Evolutionary conservation across 2,329 filamentous ascomycete species (phyloP), one percentile per base, ranked within the genome.

Genomic region (Colletotrichum musicola): DNA sequence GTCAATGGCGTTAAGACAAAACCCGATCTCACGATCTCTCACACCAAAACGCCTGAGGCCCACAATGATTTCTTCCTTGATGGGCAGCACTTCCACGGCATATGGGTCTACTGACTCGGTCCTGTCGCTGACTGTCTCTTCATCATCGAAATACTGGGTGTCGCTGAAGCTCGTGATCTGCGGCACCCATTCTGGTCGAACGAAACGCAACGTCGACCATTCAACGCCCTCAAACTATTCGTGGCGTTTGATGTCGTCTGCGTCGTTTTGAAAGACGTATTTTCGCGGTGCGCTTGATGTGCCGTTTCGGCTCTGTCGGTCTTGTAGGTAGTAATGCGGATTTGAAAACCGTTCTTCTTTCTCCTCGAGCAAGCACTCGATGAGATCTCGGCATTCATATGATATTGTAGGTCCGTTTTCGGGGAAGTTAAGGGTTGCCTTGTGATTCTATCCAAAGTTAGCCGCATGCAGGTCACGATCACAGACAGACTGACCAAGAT

Each of bases 101-200:
- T 38, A 27, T 27, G 38, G 40, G 20, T 62, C 60, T 46, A 78
- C 62, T 6, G 85, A 87, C 30, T 85, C 83, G 2, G 86, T 84
- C 83, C 85, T 84, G 73, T 92, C 90, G 40, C 87, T 89, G 59
- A 95, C 89, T 30, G 91, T 85, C 47, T 93, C 89, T 71, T 94
- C 93, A 57, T 94, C 91, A 67, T 97, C 93, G 75, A 98, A 98
- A 77, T 97, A 98, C 74, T 92, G 93, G 1, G 94, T 96, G 76
- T 95, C 92, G 59, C 92, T 90, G 71, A 85, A 82, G 35, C 84
- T 83, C 46, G 84, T 84, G 25, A 98, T 90, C 10, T 89, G 86
- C 0, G 95, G 95, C 1, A 97, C 83, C 74, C 97, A 95, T 0
- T 95, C 95, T 0, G 95, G 95, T 9, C 83, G 83, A 63, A 89